Evolutionary conservation across 495 filamentous ascomycete genomes (phyloP).

Genomic region (Hypomontagnella submonticulosa): DNA sequence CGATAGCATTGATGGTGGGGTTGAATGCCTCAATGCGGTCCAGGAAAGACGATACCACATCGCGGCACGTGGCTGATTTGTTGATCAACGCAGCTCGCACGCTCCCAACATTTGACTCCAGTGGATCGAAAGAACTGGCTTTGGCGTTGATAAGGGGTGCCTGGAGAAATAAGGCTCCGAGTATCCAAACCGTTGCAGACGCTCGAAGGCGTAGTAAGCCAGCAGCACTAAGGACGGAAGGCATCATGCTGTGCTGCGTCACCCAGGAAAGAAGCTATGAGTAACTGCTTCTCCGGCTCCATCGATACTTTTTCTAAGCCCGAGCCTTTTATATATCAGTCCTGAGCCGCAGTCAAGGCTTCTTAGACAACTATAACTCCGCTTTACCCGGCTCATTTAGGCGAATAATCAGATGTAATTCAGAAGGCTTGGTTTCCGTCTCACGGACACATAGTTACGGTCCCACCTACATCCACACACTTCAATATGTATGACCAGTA

Average conservation of each 20-base stretch:
- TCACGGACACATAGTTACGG: no score
- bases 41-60: conserved; percentile 65
- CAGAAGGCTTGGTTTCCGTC: no score
- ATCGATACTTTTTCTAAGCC: conserved; percentile 26
- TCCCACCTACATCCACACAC: background rate
- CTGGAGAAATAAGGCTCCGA: conserved; percentile 20
- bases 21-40: conserved; percentile 66
- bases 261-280: conserved; percentile 4
- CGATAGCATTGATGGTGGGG: conserved; percentile 65
- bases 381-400: conserved; percentile 5
- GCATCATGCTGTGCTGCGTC: conserved; percentile 24
- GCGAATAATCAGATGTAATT: background rate
- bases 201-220: conserved; percentile 23
- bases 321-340: conserved; percentile 29
- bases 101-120: conserved; percentile 65
- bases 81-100: conserved; percentile 64
- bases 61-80: conserved; percentile 61
- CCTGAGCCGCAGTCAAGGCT: background rate
- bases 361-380: background rate
- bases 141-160: conserved; percentile 2
- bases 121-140: conserved; percentile 56
- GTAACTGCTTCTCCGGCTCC: conserved; percentile 2
- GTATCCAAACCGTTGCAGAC: conserved; percentile 19
- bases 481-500: background rate
- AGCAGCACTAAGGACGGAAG: conserved; percentile 5